A percentile compares a stretch with the other conserved stretches of the same genome.
Conservation (phyloP, 768 basidiomycete species). For the Lactifluus rugatus region DNA sequence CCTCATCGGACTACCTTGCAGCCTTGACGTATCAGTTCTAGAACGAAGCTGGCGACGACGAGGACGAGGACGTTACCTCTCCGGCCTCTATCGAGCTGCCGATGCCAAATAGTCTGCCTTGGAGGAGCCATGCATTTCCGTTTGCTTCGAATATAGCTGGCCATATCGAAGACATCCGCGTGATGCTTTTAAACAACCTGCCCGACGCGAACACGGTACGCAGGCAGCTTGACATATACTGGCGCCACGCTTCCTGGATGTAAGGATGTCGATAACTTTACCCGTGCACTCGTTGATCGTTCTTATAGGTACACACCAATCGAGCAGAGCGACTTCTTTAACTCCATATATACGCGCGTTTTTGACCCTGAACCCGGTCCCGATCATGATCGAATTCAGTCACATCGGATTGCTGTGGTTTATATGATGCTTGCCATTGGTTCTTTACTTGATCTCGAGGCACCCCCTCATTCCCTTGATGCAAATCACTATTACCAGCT, state of each 20-base stretch:
- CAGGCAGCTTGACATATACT: constrained; percentile 43
- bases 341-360: constrained; percentile 41
- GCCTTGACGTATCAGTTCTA: constrained; percentile 21
- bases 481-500: constrained; percentile 53
- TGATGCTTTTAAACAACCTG: constrained; percentile 36
- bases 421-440: constrained; percentile 60
- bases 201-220: constrained; percentile 31
- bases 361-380: constrained; percentile 36
- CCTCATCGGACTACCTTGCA: constrained; percentile 7
- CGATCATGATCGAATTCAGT: constrained; percentile 33
- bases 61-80: constrained; percentile 37
- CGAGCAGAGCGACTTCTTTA: constrained; percentile 45
- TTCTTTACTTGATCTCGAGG: constrained; percentile 48
- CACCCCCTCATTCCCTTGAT: constrained; percentile 42
- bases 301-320: constrained; percentile 57
- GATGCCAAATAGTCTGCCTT: constrained; percentile 45
- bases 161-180: constrained; percentile 36
- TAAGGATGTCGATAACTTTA: constrained; percentile 28
- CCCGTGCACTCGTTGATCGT: neutral
- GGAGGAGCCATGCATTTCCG: constrained; percentile 53
- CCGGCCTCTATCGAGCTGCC: constrained; percentile 29
- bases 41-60: constrained; percentile 53
- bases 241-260: constrained; percentile 65
- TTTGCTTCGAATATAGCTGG: constrained; percentile 36
- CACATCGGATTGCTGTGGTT: constrained; percentile 49